phyloP scores from a whole-genome alignment of 441 rosid genomes.

The Francoa sonchifolia region DNA sequence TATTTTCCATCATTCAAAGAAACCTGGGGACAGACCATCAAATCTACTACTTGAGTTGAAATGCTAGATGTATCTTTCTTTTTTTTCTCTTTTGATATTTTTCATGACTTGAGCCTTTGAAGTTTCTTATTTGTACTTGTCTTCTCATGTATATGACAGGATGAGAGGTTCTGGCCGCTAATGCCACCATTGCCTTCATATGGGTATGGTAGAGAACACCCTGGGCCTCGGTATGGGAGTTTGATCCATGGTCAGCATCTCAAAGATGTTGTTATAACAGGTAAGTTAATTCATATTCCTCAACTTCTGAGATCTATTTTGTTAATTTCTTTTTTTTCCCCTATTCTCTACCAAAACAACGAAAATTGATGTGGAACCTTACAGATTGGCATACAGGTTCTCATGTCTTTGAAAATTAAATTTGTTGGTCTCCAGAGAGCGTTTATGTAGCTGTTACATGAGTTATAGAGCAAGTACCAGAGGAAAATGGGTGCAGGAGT shows the following conservation, averaged over 20 bases:
- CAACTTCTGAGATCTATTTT: neutral
- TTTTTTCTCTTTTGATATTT: neutral
- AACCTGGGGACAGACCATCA: neutral
- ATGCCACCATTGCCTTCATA: slow-evolving; percentile 93
- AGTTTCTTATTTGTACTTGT: neutral
- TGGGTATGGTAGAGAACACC: slow-evolving; percentile 83
- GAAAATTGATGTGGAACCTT: neutral
- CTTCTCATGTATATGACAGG: slow-evolving; percentile 28
- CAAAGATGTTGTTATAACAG: slow-evolving; percentile 78
- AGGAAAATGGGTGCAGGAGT: too few relatives aligned
- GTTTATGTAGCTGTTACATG: too few relatives aligned
- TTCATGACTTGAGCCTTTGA: neutral
- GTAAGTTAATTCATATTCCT: slow-evolving; percentile 22
- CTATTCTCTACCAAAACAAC: too few relatives aligned
- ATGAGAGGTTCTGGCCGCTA: slow-evolving; percentile 73
- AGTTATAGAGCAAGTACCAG: too few relatives aligned
- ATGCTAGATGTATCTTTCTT: neutral
- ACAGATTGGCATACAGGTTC: neutral
- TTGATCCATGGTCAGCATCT: slow-evolving; percentile 93
- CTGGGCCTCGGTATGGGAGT: slow-evolving; percentile 88
- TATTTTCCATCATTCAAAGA: too few relatives aligned
- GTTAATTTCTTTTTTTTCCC: neutral
- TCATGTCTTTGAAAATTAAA: too few relatives aligned
- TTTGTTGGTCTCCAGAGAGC: too few relatives aligned
- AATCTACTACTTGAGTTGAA: neutral